Evolutionary conservation across 164 flowering plant genomes (phyloP).

Genomic region (Vitis labrusca): DNA sequence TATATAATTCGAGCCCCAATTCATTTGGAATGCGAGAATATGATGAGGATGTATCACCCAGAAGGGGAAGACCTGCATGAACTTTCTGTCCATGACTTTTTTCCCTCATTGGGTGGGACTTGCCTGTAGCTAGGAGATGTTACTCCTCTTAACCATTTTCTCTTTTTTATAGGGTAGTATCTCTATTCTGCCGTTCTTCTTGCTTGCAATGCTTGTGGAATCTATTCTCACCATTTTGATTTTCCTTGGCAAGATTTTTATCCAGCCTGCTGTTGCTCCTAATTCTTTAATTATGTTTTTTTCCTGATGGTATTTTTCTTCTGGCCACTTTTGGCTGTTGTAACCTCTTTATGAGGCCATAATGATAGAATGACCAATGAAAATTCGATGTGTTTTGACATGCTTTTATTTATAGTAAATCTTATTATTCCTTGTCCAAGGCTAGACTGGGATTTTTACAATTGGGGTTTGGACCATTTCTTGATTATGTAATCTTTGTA

Average conservation of each 20-base stretch:
- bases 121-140: slow-evolving; percentile 19
- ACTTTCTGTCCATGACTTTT: slow-evolving; percentile 7
- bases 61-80: slow-evolving; percentile 33
- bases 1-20: slow-evolving; percentile 13
- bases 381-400: neutral
- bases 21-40: slow-evolving; percentile 25
- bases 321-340: slow-evolving; percentile 17
- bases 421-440: neutral
- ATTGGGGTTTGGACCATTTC: neutral
- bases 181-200: slow-evolving; percentile 10
- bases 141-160: slow-evolving; percentile 18
- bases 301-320: slow-evolving; percentile 9
- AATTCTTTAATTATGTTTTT: slow-evolving; percentile 1
- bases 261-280: slow-evolving; percentile 4
- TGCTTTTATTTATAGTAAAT: neutral
- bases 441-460: neutral
- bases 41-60: slow-evolving; percentile 24
- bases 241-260: slow-evolving; percentile 14
- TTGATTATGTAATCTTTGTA: neutral
- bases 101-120: slow-evolving; percentile 12
- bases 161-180: slow-evolving; percentile 19
- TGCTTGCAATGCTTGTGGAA: slow-evolving; percentile 19
- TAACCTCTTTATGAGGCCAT: slow-evolving; percentile 24
- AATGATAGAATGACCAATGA: slow-evolving; percentile 1
- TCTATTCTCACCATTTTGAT: slow-evolving; percentile 10